phyloP scores from a whole-genome alignment of 2,329 filamentous ascomycete genomes.

The Phoma sp. region DNA sequence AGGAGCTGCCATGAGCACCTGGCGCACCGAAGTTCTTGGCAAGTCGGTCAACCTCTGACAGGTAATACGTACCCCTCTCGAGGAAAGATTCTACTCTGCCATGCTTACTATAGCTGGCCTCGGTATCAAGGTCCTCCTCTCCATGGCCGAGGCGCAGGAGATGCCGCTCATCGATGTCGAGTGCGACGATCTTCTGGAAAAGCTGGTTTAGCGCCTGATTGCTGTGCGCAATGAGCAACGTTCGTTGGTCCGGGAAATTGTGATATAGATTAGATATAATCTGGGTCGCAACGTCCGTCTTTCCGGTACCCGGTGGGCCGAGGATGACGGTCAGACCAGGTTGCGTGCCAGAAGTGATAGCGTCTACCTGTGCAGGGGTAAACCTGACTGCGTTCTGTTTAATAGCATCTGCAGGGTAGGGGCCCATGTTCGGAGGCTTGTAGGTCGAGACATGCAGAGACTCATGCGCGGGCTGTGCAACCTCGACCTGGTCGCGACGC shows the following conservation, averaged over 20 bases:
- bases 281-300: conserved; percentile 98
- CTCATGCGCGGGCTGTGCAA: conserved; percentile 64
- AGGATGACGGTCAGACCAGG: conserved; percentile 93
- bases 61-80: conserved; percentile 79
- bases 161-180: conserved; percentile 96
- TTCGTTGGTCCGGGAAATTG: conserved; percentile 93
- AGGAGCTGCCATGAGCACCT: conserved; percentile 94
- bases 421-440: conserved; percentile 84
- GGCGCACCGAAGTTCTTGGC: conserved; percentile 85
- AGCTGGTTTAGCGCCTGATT: conserved; percentile 98
- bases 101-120: conserved; percentile 89
- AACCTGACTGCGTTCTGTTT: conserved; percentile 86
- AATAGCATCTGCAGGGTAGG: conserved; percentile 84
- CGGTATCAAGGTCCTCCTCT: conserved; percentile 89
- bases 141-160: conserved; percentile 91
- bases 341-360: conserved; percentile 91
- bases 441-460: conserved; percentile 87
- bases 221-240: conserved; percentile 91
- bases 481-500: conserved; percentile 77
- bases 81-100: conserved; percentile 95
- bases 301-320: conserved; percentile 94
- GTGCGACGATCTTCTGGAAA: conserved; percentile 95
- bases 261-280: conserved; percentile 99
- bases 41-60: conserved; percentile 85
- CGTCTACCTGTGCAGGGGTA: conserved; percentile 88